These are phyloP conservation scores for Flueggea neowawraea DNA, from an alignment of 441 rosid species.

Conservation along the genomic window DNA sequence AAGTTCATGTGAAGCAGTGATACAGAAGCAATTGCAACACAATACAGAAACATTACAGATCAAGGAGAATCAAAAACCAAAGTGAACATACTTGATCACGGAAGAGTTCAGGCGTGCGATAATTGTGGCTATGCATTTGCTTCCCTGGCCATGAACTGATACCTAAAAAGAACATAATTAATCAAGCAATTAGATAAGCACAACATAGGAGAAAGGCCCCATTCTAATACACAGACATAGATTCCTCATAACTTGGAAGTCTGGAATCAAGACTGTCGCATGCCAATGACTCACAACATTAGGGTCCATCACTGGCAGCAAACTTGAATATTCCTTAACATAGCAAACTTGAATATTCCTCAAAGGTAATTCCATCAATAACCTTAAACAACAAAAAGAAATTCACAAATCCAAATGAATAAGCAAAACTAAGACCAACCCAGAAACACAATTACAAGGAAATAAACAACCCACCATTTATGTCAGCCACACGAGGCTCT, in stretches of 20 bases:
- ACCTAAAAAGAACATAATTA: conserved; percentile 37
- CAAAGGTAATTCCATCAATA: neutral
- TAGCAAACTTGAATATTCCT: no score
- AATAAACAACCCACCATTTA: conserved; percentile 42
- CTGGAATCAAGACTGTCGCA: neutral
- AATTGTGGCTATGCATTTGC: conserved; percentile 92
- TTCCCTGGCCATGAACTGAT: conserved; percentile 82
- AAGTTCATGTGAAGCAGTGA: neutral
- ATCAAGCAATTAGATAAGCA: neutral
- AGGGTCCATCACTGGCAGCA: no score
- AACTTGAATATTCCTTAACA: no score
- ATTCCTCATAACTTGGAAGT: neutral
- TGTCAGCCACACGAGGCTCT: conserved; percentile 65
- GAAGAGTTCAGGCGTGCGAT: conserved; percentile 67
- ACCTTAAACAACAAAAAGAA: neutral
- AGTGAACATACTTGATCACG: conserved; percentile 51
- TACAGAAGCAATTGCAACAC: neutral
- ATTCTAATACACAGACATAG: neutral
- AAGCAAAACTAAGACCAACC: neutral
- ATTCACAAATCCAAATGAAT: neutral
- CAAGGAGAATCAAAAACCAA: conserved; percentile 14
- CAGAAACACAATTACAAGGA: no score
- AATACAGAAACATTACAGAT: neutral
- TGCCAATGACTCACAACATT: no score
- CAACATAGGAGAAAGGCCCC: neutral